phyloP scores from a whole-genome alignment of 2,329 filamentous ascomycete species.

The Albifimbria verrucaria region DNA sequence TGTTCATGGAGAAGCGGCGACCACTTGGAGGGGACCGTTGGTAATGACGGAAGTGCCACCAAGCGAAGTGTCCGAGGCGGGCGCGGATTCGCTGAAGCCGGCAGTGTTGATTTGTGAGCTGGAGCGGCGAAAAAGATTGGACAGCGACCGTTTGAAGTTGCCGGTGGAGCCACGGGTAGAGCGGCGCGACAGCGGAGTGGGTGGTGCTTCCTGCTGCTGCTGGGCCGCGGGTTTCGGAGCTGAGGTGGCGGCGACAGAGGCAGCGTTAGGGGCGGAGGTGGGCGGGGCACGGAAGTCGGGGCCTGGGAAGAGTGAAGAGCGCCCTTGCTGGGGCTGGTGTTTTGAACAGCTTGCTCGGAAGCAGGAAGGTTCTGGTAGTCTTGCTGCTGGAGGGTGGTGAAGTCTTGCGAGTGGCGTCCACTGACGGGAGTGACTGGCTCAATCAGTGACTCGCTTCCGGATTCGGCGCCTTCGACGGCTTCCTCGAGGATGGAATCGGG shows the following conservation, averaged over 20 bases:
- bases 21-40: conserved; percentile 23
- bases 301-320: conserved; percentile 17
- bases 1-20: conserved; percentile 45
- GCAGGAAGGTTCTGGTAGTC: conserved; percentile 29
- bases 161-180: conserved; percentile 40
- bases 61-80: conserved; percentile 17
- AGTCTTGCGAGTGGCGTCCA: conserved; percentile 52
- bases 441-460: conserved; percentile 55
- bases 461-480: conserved; percentile 59
- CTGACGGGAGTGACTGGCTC: conserved; percentile 62
- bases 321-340: conserved; percentile 6
- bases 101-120: conserved; percentile 30
- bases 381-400: conserved; percentile 40
- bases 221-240: conserved; percentile 19
- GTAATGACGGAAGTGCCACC: conserved; percentile 21
- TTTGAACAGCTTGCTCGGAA: conserved; percentile 17
- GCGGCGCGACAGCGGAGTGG: conserved; percentile 32
- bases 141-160: conserved; percentile 48
- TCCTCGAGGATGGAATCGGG: conserved; percentile 51
- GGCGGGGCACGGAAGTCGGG: conserved; percentile 10
- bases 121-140: conserved; percentile 44
- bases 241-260: conserved; percentile 13
- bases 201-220: conserved; percentile 16
- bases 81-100: conserved; percentile 18
- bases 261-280: conserved; percentile 12